These are phyloP conservation scores for Colletotrichum aenigma DNA, from an alignment of 2,329 filamentous ascomycete species.

Conservation along the genomic window DNA sequence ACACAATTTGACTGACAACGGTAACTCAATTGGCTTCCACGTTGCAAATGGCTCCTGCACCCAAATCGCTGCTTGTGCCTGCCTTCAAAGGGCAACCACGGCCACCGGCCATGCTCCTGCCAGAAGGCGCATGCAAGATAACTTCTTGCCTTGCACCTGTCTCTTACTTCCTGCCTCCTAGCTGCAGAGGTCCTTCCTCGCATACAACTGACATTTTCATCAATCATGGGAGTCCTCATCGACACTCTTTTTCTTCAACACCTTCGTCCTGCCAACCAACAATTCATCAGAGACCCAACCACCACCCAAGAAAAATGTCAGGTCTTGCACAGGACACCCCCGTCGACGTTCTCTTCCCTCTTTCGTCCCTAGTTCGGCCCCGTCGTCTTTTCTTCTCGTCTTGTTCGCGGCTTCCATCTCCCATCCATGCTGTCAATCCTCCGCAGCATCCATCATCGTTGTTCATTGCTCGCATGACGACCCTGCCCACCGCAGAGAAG, in stretches of 20 bases:
- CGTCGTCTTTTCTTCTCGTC: conserved; percentile 14
- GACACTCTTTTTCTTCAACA: not conserved
- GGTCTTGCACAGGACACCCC: not conserved
- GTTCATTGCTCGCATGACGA: not conserved
- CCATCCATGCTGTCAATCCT: conserved; percentile 2
- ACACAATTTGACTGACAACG: not conserved
- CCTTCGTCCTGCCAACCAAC: not conserved
- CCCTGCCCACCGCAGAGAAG: not conserved
- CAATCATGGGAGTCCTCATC: not conserved
- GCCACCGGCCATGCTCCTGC: not conserved
- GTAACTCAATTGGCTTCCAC: not conserved
- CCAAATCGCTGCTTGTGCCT: not conserved
- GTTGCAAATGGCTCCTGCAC: not conserved
- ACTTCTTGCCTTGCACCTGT: not conserved
- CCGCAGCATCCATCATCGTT: not conserved
- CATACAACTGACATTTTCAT: not conserved
- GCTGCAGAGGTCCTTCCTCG: not conserved
- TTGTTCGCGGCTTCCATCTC: not conserved
- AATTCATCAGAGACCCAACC: not conserved
- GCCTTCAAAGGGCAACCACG: not conserved
- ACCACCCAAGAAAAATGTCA: not conserved
- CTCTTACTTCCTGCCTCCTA: not conserved
- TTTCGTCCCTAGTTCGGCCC: conserved; percentile 11
- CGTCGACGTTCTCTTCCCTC: not conserved
- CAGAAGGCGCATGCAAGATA: not conserved